Evolutionary conservation across 768 basidiomycete species (phyloP).

Genomic region (Mrakia blollopis): DNA sequence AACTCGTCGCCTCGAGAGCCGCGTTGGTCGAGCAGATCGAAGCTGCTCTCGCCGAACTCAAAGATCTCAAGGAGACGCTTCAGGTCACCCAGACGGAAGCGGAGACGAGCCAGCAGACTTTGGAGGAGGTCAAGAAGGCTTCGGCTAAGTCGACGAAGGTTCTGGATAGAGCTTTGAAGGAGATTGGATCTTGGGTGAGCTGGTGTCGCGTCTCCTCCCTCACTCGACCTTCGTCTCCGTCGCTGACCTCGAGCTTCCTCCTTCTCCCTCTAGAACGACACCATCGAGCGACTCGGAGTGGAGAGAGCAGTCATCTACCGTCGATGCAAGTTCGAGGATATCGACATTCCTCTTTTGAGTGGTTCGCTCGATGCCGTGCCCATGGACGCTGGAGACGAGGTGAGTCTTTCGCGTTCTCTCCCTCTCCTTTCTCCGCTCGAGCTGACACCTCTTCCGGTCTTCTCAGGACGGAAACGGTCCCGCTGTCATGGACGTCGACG

Average conservation of each 20-base stretch:
- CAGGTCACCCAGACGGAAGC: constrained; percentile 50
- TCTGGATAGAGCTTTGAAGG: constrained; percentile 82
- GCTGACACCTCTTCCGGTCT: neutral
- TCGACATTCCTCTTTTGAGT: constrained; percentile 66
- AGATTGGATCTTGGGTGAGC: constrained; percentile 72
- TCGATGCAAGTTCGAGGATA: constrained; percentile 88
- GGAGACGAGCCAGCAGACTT: constrained; percentile 46
- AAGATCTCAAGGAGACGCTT: constrained; percentile 48
- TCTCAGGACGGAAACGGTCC: constrained; percentile 51
- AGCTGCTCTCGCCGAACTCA: constrained; percentile 34
- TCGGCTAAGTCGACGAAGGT: constrained; percentile 59
- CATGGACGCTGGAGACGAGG: constrained; percentile 72
- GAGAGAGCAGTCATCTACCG: constrained; percentile 84
- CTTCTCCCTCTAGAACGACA: constrained; percentile 59
- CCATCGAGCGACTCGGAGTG: constrained; percentile 78
- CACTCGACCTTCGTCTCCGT: neutral
- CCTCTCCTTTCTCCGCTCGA: neutral
- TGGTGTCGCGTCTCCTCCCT: neutral
- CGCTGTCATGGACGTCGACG: constrained; percentile 87
- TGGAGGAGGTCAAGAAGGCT: constrained; percentile 43
- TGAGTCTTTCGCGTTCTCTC: constrained; percentile 42
- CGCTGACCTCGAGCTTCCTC: neutral
- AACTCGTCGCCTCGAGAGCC: constrained; percentile 55
- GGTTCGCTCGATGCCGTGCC: constrained; percentile 82
- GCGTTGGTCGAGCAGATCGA: constrained; percentile 23